Evolutionary conservation across 495 filamentous ascomycete genomes (phyloP).

Genomic region (Lepraria neglecta): DNA sequence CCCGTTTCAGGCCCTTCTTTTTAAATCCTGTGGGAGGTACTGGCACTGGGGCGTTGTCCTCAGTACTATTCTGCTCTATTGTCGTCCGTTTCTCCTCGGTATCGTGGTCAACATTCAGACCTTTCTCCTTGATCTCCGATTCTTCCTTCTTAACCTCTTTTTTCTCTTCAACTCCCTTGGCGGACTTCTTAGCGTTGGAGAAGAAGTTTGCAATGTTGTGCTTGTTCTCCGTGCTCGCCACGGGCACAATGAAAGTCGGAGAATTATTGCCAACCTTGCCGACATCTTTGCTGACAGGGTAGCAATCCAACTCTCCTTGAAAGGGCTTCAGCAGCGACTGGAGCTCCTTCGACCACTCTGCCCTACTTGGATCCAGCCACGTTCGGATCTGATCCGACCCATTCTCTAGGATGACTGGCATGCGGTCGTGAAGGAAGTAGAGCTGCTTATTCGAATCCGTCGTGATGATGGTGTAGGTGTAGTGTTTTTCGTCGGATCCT

Average conservation of each 20-base stretch:
- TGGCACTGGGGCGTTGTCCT: conserved; percentile 46
- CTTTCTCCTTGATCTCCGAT: conserved; percentile 28
- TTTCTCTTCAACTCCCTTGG: conserved; percentile 29
- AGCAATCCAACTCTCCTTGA: conserved; percentile 72
- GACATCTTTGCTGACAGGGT: conserved; percentile 80
- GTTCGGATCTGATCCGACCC: conserved; percentile 59
- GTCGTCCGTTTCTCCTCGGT: conserved; percentile 38
- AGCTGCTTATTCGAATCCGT: conserved; percentile 74
- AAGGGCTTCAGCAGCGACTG: conserved; percentile 72
- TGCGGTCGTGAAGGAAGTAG: conserved; percentile 81
- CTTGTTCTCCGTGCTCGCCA: conserved; percentile 80
- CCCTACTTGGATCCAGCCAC: conserved; percentile 72
- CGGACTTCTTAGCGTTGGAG: conserved; percentile 45
- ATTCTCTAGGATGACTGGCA: conserved; percentile 88
- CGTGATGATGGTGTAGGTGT: conserved; percentile 89
- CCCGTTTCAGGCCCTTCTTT: conserved; percentile 49
- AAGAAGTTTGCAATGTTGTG: conserved; percentile 93
- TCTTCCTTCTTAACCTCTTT: conserved; percentile 23
- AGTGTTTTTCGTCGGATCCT: conserved; percentile 58
- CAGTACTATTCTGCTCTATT: conserved; percentile 37
- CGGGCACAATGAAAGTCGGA: conserved; percentile 70
- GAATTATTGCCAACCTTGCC: conserved; percentile 95
- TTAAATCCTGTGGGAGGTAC: conserved; percentile 26
- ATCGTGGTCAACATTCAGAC: conserved; percentile 30
- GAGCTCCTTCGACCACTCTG: conserved; percentile 70